Percentiles rank a stretch among this genome's conserved stretches.
Conservation (phyloP, 768 basidiomycete species). For the Suillus cothurnatus region DNA sequence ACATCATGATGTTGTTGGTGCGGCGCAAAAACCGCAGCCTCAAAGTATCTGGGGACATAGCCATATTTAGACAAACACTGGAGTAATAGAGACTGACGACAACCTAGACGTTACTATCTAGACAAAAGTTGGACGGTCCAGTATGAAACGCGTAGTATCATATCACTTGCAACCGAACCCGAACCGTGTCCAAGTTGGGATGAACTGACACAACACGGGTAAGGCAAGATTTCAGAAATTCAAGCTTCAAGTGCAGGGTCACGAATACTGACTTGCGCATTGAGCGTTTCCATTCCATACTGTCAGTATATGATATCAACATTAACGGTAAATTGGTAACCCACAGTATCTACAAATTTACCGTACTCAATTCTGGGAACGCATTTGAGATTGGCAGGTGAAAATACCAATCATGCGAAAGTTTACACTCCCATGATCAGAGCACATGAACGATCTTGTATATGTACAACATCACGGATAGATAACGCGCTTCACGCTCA, state of each 20-base stretch:
- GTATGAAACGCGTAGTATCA: not conserved
- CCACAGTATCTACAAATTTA: not conserved
- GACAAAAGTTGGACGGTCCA: not conserved
- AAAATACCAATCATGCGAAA: not conserved
- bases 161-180: not conserved
- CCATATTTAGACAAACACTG: not conserved
- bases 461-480: not conserved
- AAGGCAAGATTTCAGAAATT: not conserved
- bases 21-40: not conserved
- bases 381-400: not conserved
- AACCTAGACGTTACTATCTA: not conserved
- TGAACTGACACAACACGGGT: not conserved
- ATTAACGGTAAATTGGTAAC: not conserved
- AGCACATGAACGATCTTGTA: not conserved
- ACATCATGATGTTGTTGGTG: not conserved
- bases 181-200: not conserved
- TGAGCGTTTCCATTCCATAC: not conserved
- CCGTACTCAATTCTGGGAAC: not conserved
- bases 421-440: not conserved
- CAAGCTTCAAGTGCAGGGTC: not conserved
- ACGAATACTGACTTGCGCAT: not conserved
- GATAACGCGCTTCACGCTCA: not conserved
- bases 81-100: not conserved
- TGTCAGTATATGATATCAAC: not conserved
- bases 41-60: not conserved